Base-by-base conservation (phyloP, 2,329 filamentous ascomycete species). In the Fusarium sp. region DNA sequence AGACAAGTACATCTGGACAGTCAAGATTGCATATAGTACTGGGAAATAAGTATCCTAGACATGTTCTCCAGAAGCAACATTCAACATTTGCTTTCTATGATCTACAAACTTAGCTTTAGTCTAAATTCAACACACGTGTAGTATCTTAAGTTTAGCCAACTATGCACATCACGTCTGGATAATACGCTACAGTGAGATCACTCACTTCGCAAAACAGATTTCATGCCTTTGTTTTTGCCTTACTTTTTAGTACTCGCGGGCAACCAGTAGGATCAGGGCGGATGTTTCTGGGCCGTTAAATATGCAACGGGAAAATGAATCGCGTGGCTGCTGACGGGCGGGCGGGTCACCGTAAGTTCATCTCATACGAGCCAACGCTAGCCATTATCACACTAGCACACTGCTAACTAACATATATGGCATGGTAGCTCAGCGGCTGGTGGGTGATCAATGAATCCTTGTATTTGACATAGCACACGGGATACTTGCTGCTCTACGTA, bases 141-240 rank as follows among this genome's bases (percentile, higher is more conserved):
- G n/a, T n/a, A n/a, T n/a, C n/a, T n/a, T n/a, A n/a, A n/a, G n/a
- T n/a, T n/a, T n/a, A n/a, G n/a, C 27, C 27, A 27, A 27, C 27
- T 27, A 27, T 27, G 15, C 15, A 18, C 18, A 35, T 35, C 18
- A 35, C 33, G 33, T 35, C 33, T 35, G 2, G 33, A n/a, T n/a
- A 14, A n/a, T n/a, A n/a, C 38, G 19, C 1, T 12, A 5, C 11
- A n/a, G 21, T 39, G 38, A 39, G 4, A 4, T 21, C 4, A 9
- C 7, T 38, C 7, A 0, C 19, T 38, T 4, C 19, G 3, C 12
- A 10, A 12, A 11, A 21, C 37, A 7, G 1, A 38, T 6, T 37
- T 21, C 10, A 38, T 21, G 6, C 10, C 5, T 38, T 35, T 38
- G 6, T 21, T 38, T 12, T 21, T 38, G 15, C 15, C 33, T 35